Evolutionary conservation across 1,284 basidiomycete species (phyloP), one percentile per base, ranked within the genome.

Genomic region (Jaminaea rosea): DNA sequence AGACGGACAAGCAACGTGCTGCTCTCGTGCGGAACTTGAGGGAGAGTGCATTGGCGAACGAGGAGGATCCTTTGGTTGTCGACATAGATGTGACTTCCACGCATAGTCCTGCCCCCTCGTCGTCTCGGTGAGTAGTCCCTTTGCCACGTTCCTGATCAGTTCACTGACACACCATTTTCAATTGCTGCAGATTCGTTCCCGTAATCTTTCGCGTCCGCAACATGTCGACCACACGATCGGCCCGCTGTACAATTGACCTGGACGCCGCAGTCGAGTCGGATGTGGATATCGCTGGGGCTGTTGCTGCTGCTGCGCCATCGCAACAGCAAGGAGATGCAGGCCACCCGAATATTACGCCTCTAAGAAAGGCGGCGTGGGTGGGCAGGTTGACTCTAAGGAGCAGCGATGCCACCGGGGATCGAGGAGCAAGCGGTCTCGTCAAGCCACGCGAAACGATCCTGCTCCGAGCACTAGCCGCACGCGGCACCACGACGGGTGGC

Each of bases 1-100:
- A 67, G 49, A 67, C 69, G 27, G 48, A 54, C 0, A 47, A 49
- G 26, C 62, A 66, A 24, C 55, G 56, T 26, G 58, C 53, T 9
- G 52, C 46, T 9, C 23, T 69, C 19, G 49, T 63, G n/a, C 19
- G 32, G 2, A 57, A 57, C 26, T 37, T 73, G 2, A 31, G 52
- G 1, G 17, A 26, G 9, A 63, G 62, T 41, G 47, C 53, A 7
- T 44, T 72, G 0, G 48, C 39, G 3, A 10, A 4, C 2, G 63
- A 65, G 1, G 49, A 62, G 27, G 49, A 58, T 28, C 55, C 55
- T 9, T 21, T 60, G n/a, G n/a, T 47, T 17, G 29, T 60, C 46
- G 44, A 42, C n/a, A 17, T 53, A 3, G 23, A 42, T 13, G 39
- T 42, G n/a, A n/a, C n/a, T n/a, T n/a, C n/a, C n/a, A n/a, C n/a